These are phyloP conservation scores for Akebia trifoliata DNA, from an alignment of 164 flowering plant species.

Conservation along the genomic window DNA sequence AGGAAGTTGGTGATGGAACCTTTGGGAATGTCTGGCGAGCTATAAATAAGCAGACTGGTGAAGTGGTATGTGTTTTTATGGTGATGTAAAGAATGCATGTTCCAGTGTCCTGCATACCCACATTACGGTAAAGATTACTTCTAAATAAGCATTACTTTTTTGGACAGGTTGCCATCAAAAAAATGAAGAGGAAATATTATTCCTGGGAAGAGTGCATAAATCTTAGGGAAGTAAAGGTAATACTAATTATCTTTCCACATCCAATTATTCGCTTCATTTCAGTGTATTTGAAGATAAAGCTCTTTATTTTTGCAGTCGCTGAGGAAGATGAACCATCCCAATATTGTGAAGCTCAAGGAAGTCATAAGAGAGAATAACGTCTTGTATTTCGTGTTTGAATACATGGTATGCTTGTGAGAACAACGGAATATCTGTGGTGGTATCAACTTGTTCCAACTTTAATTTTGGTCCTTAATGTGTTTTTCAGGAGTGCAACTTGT, in stretches of 20 bases:
- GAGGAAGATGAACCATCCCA: constrained; percentile 90
- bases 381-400: constrained; percentile 86
- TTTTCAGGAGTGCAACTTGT: constrained; percentile 83
- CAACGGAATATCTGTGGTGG: background rate
- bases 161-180: constrained; percentile 86
- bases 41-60: constrained; percentile 79
- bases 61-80: constrained; percentile 62
- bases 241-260: background rate
- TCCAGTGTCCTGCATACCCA: too few relatives aligned
- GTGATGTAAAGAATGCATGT: background rate
- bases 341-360: constrained; percentile 96
- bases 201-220: constrained; percentile 98
- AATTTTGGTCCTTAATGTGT: background rate
- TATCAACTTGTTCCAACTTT: background rate
- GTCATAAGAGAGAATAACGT: constrained; percentile 87
- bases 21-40: constrained; percentile 98
- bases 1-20: constrained; percentile 98
- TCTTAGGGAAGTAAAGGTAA: constrained; percentile 97
- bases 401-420: constrained; percentile 54
- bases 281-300: background rate
- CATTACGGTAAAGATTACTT: too few relatives aligned
- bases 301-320: constrained; percentile 55
- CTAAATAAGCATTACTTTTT: background rate
- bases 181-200: constrained; percentile 92
- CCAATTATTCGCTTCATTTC: background rate